Base-by-base conservation (phyloP, 148 eudicot species). In the Amaranthus palmeri region DNA sequence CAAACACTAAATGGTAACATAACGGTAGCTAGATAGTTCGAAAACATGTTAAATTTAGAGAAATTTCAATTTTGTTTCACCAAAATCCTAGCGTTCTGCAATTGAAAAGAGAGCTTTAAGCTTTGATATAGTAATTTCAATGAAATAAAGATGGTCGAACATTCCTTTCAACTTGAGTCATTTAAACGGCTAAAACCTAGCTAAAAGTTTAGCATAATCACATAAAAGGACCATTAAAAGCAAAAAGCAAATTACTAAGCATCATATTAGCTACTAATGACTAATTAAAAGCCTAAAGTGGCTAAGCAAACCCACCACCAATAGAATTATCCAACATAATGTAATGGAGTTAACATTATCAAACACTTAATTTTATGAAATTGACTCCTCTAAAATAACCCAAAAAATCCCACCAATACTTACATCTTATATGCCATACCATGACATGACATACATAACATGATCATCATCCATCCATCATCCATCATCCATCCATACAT, bases 321-420 rank as follows among this genome's bases (percentile, higher is more conserved):
- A 79, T 70, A 43, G 62, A 18, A 68, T 68, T 55, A 76, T 72
- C 76, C 72, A 77, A 51, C 65, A 67, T 58, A 13, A 4, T 72
- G 72, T 77, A 65, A 78, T 78, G 76, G 69, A 65, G 65, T 42
- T 67, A 77, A 66, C 40, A 76, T 62, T 54, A 62, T 68, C 68
- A 62, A 46, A 73, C 63, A 46, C 54, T 18, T 63, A 10, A 8
- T 50, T 46, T 41, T 67, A 14, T 58, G n/a, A 74, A 68, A 50
- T 43, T 50, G 11, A 58, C 49, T 45, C 60, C 44, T 10, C 7
- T 41, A 17, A 55, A 57, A 55, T 8, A 25, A 25, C 3, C 3
- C 4, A 7, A 71, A 48, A 5, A 52, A 54, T 5, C 10, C 47
- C 13, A 14, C 62, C 40, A 62, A 52, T n/a, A 66, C 54, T 70